A percentile compares a stretch with the other conserved stretches of the same genome.
Evolutionary conservation across 164 flowering plant species (phyloP).

Genomic region (Tetracentron sinense): DNA sequence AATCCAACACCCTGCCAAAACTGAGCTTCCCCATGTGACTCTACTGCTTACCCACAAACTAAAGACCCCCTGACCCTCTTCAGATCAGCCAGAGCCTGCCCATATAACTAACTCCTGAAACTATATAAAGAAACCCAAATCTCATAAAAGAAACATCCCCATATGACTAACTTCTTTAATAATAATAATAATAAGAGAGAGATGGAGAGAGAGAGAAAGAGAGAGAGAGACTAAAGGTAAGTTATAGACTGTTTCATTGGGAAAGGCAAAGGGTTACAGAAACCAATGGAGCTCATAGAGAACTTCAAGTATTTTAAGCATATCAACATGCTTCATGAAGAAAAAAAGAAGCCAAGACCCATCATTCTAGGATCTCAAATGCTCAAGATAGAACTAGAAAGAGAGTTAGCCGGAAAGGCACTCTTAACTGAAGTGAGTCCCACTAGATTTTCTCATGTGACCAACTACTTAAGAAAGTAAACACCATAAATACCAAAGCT

Average conservation of each 20-base stretch:
- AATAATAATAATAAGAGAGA: too few species aligned
- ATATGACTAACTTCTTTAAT: not conserved
- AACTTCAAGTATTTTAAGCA: not conserved
- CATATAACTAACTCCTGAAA: not conserved
- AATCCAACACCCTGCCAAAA: slow-evolving; percentile 52
- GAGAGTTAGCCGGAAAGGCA: slow-evolving; percentile 8
- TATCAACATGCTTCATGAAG: not conserved
- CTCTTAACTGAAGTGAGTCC: not conserved
- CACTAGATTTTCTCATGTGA: slow-evolving; percentile 26
- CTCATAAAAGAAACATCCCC: not conserved
- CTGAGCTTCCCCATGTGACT: slow-evolving; percentile 53
- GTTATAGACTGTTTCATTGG: slow-evolving; percentile 11
- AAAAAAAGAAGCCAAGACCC: slow-evolving; percentile 11
- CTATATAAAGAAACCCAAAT: slow-evolving; percentile 11
- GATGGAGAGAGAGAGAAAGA: not conserved
- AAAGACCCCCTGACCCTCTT: not conserved
- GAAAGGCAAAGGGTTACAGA: slow-evolving; percentile 21
- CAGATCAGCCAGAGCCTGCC: slow-evolving; percentile 8
- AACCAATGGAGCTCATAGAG: not conserved
- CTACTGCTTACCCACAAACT: not conserved
- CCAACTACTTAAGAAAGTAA: slow-evolving; percentile 9
- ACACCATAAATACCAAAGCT: not conserved
- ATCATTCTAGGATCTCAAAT: slow-evolving; percentile 13
- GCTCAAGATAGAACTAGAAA: slow-evolving; percentile 12
- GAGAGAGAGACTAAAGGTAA: slow-evolving; percentile 7